Percentiles rank a stretch among this genome's conserved stretches.
Conservation (phyloP, 371 early-diverging fungal species). For the Entomophthora muscae region DNA sequence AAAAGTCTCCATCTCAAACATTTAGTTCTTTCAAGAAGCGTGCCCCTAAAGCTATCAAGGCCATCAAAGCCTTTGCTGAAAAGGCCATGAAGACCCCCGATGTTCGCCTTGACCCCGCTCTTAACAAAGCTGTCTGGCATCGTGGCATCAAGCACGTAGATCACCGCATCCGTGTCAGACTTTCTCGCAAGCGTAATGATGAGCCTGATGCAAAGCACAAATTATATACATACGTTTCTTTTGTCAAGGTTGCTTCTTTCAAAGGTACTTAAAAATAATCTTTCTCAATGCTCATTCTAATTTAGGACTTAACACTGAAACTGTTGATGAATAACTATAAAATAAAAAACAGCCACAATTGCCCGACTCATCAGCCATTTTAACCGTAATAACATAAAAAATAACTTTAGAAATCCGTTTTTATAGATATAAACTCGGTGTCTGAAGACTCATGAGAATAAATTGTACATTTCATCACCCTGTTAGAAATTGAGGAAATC, state of each 20-base stretch:
- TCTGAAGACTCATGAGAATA: no score
- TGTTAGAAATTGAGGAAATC: no score
- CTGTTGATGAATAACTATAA: slow-evolving; percentile 17
- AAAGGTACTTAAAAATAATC: slow-evolving; percentile 33
- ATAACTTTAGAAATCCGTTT: no score
- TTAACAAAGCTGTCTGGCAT: slow-evolving; percentile 75
- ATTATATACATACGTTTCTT: slow-evolving; percentile 77
- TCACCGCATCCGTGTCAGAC: slow-evolving; percentile 82
- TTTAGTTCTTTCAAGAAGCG: slow-evolving; percentile 85
- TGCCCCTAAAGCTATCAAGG: slow-evolving; percentile 84
- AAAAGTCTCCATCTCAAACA: slow-evolving; percentile 7
- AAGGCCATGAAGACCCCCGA: slow-evolving; percentile 79
- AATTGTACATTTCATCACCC: no score
- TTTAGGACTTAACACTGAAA: slow-evolving; percentile 17
- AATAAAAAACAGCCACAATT: neutral
- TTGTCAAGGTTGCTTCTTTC: slow-evolving; percentile 69
- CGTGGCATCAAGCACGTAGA: slow-evolving; percentile 79
- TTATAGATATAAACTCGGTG: no score
- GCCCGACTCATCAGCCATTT: no score
- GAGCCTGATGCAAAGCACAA: slow-evolving; percentile 86
- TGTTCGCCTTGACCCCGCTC: slow-evolving; percentile 57
- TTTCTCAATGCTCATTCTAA: slow-evolving; percentile 15
- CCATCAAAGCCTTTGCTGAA: slow-evolving; percentile 68
- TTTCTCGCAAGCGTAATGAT: slow-evolving; percentile 84
- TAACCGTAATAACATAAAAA: no score